Evolutionary conservation across 108 stramenopile genomes (phyloP).

Genomic region (Mediolabrus comicus): DNA sequence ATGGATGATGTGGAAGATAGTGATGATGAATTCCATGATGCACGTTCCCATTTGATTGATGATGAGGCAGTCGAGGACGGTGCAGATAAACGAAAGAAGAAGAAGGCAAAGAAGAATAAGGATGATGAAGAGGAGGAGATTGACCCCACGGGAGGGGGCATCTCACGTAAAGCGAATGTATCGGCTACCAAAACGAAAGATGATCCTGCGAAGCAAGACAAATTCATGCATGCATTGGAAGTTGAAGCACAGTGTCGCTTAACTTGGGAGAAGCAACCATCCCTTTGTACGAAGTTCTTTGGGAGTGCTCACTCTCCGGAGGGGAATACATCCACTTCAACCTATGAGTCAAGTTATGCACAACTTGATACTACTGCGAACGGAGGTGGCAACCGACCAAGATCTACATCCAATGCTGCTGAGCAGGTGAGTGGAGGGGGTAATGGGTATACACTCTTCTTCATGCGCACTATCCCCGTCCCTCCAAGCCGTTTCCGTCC

Average conservation of each 20-base stretch:
- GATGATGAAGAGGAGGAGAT: conserved; percentile 11
- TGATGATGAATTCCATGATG: conserved; percentile 36
- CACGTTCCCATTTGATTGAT: conserved; percentile 26
- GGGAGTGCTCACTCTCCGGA: conserved; percentile 48
- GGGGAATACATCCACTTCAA: not conserved
- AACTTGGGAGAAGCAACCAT: conserved; percentile 83
- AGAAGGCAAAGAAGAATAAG: conserved; percentile 34
- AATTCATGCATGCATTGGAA: conserved; percentile 92
- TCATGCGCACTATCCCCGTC: conserved; percentile 86
- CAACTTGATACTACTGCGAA: not conserved
- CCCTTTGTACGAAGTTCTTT: conserved; percentile 72
- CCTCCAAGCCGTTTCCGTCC: conserved; percentile 97
- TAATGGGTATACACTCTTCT: conserved; percentile 82
- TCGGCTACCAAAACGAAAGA: conserved; percentile 20
- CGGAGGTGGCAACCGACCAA: conserved; percentile 10
- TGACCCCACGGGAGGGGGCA: conserved; percentile 30
- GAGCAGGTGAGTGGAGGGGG: conserved; percentile 22
- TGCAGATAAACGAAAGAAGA: not conserved
- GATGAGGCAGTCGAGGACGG: conserved; percentile 37
- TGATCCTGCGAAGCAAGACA: conserved; percentile 46
- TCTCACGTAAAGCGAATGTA: conserved; percentile 39
- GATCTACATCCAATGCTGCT: conserved; percentile 42
- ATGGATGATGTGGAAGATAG: conserved; percentile 20
- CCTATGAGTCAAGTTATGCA: not conserved
- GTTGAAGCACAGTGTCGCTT: conserved; percentile 88